phyloP scores from a whole-genome alignment of 176 grass and related monocot genomes.

The Oryza longistaminata region DNA sequence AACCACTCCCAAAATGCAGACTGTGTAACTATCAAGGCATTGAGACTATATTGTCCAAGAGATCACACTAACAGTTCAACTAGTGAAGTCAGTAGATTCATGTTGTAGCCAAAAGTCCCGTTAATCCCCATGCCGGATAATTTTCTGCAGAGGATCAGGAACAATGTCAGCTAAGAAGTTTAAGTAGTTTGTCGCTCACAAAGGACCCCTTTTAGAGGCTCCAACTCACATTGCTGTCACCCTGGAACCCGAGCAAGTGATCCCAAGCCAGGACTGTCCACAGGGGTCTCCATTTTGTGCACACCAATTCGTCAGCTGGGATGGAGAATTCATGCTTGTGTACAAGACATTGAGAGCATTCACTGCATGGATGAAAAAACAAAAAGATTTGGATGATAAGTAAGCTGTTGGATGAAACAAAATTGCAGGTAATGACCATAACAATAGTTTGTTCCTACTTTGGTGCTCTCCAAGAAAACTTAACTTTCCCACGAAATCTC shows the following conservation, averaged over 20 bases:
- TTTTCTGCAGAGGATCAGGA: constrained; percentile 51
- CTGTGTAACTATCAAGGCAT: background rate
- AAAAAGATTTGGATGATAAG: background rate
- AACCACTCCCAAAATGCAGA: background rate
- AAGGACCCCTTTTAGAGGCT: background rate
- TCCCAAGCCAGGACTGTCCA: constrained; percentile 68
- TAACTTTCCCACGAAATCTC: background rate
- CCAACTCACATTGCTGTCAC: constrained; percentile 79
- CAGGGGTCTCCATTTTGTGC: constrained; percentile 85
- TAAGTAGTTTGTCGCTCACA: background rate
- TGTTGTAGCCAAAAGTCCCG: constrained; percentile 86
- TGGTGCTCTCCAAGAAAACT: background rate
- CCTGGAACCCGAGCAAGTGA: constrained; percentile 71
- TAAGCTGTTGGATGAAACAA: background rate
- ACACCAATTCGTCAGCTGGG: constrained; percentile 79
- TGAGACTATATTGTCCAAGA: constrained; percentile 6
- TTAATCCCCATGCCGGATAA: constrained; percentile 71
- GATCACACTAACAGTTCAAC: constrained; percentile 65
- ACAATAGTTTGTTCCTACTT: background rate
- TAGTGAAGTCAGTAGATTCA: constrained; percentile 69
- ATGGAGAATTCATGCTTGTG: constrained; percentile 68
- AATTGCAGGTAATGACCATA: constrained; percentile 24
- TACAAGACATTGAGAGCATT: constrained; percentile 74
- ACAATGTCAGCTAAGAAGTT: constrained; percentile 19
- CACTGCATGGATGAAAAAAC: constrained; percentile 51